Base-by-base conservation (phyloP, 75 land plant genomes). In the Azolla pinnata region DNA sequence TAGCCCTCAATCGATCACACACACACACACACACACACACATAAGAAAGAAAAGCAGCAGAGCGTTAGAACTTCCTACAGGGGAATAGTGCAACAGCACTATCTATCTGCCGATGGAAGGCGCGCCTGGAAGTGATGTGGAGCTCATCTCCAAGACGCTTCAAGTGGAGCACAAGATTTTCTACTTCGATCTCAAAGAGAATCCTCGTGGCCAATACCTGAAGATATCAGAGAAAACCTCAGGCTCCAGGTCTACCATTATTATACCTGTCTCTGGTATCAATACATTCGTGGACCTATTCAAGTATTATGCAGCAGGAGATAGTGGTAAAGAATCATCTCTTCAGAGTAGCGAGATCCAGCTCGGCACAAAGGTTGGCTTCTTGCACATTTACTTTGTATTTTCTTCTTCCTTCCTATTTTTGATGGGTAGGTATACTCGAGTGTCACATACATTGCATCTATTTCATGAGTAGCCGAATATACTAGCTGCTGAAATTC, bases 161-260 rank as follows among this genome's bases (percentile, higher is more conserved):
- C 97, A 90, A 71, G 88, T 90, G 33, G 97, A 90, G 67, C 92
- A 90, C 79, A 90, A 90, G 77, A 80, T 90, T 14, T 90, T 90
- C 60, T 90, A 90, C 75, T 90, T 90, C 58, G 97, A 90, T 57
- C 84, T 90, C 51, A 90, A 90, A 77, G 87, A 90, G 72, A 90
- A 90, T 54, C 93, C 93, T 0, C 75, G 93, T 0, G 97, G 97
- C 1, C 64, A 77, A 10, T 90, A 90, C 70, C 72, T 90, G 33
- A 90, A 90, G 66, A 87, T 90, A 27, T 90, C 97, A 7, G 97
- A 90, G 75, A 90, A 90, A 74, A 87, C 93, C 0, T 80, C 97
- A 0, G 81, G 87, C 2, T 76, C 91, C 0, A 53, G 97, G 46
- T 90, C 97, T 32, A 90, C 97, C 28, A 90, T 90, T 49, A 90